phyloP scores from a whole-genome alignment of 2,329 filamentous ascomycete genomes.

The Phialocephala subalpina region DNA sequence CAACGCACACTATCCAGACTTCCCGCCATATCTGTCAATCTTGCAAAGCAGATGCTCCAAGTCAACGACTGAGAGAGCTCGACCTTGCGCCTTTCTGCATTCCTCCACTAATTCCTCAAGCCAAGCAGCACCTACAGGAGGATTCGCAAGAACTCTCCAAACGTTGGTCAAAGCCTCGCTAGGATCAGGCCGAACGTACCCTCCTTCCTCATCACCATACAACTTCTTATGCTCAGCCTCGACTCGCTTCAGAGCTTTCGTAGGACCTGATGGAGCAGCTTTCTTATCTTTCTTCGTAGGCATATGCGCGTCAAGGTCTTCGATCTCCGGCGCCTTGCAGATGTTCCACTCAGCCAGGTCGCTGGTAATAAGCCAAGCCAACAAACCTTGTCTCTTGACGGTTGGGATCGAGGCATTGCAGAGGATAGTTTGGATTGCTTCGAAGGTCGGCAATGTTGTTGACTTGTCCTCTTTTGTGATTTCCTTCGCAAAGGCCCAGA shows the following conservation, averaged over 20 bases:
- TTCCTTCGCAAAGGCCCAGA: conserved; percentile 16
- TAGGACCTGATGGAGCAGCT: conserved; percentile 14
- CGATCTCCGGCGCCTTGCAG: conserved; percentile 9
- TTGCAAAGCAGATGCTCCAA: conserved; percentile 29
- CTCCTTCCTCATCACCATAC: background rate
- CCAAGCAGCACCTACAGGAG: background rate
- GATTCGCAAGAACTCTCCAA: conserved; percentile 9
- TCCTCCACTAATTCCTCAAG: conserved; percentile 37
- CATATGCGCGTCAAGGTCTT: conserved; percentile 22
- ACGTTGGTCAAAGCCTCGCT: conserved; percentile 8
- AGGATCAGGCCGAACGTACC: background rate
- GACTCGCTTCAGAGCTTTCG: conserved; percentile 7
- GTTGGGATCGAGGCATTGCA: conserved; percentile 13
- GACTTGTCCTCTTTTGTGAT: background rate
- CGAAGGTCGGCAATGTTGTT: conserved; percentile 8
- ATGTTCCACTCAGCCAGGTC: conserved; percentile 24
- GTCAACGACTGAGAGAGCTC: conserved; percentile 18
- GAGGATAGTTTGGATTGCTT: conserved; percentile 11
- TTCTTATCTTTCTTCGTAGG: background rate
- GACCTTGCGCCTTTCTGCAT: conserved; percentile 18
- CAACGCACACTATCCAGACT: background rate
- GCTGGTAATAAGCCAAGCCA: conserved; percentile 23
- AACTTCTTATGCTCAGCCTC: background rate
- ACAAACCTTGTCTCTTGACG: conserved; percentile 10
- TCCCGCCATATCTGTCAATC: conserved; percentile 12